Conservation (phyloP, 768 basidiomycete species). For the Trametes cinnabarina region DNA sequence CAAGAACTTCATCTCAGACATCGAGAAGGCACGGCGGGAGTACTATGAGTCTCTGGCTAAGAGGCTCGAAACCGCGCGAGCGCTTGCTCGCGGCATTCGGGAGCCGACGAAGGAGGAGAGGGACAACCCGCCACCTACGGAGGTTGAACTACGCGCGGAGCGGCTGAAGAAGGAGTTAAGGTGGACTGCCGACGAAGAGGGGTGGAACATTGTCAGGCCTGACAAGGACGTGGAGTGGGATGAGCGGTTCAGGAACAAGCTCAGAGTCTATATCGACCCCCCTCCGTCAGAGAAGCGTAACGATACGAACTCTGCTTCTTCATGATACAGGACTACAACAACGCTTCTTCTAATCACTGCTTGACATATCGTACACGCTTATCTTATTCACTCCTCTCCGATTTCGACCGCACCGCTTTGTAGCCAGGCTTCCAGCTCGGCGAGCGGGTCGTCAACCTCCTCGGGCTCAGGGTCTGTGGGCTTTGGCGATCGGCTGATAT, state of each 20-base stretch:
- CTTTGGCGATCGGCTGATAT: neutral
- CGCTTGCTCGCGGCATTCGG: slow-evolving; percentile 67
- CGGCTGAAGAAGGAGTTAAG: slow-evolving; percentile 83
- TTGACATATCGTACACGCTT: slow-evolving; percentile 5
- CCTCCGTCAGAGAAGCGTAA: slow-evolving; percentile 14
- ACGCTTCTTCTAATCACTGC: slow-evolving; percentile 3
- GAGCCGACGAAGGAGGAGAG: slow-evolving; percentile 86
- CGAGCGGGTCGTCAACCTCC: slow-evolving; percentile 48
- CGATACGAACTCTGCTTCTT: neutral
- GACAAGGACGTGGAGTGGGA: slow-evolving; percentile 73
- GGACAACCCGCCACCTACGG: slow-evolving; percentile 76
- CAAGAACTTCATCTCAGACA: slow-evolving; percentile 47
- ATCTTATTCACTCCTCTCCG: slow-evolving; percentile 7
- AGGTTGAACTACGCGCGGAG: slow-evolving; percentile 86
- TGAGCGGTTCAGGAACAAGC: slow-evolving; percentile 56
- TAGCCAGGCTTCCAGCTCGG: slow-evolving; percentile 68
- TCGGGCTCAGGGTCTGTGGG: slow-evolving; percentile 5
- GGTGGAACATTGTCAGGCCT: slow-evolving; percentile 75
- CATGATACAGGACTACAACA: slow-evolving; percentile 6
- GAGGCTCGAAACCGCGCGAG: slow-evolving; percentile 70
- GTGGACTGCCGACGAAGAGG: slow-evolving; percentile 78
- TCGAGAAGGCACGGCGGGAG: slow-evolving; percentile 64
- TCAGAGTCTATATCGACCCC: slow-evolving; percentile 60
- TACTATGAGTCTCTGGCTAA: slow-evolving; percentile 74
- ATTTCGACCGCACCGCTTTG: slow-evolving; percentile 63